Conservation (phyloP, 1,284 basidiomycete genomes). For the Stereum hirsutum region DNA sequence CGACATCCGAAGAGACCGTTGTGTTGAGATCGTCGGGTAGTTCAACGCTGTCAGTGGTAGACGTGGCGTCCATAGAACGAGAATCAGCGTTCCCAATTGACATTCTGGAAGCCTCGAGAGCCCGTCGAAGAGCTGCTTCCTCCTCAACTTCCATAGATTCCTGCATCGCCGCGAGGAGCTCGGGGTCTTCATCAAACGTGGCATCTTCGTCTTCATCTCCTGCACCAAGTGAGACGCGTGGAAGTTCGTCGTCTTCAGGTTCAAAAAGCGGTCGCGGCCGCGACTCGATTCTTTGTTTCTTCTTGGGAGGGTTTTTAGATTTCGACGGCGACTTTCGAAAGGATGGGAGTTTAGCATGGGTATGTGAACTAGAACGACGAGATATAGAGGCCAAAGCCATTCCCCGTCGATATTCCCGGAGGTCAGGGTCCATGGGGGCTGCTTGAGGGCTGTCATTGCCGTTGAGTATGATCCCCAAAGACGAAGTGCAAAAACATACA, state of each 20-base stretch:
- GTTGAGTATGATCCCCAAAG: conserved; percentile 12
- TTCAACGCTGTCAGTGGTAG: conserved; percentile 7
- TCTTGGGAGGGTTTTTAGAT: conserved; percentile 20
- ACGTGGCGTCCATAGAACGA: conserved; percentile 9
- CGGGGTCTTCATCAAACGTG: conserved; percentile 32
- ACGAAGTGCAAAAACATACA: conserved; percentile 31
- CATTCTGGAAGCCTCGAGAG: conserved; percentile 21
- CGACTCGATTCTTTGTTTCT: conserved; percentile 16
- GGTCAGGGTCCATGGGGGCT: conserved; percentile 46
- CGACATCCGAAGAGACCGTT: conserved; percentile 18
- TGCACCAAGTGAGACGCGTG: conserved; percentile 6
- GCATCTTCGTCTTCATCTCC: conserved; percentile 13
- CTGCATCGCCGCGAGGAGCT: conserved; percentile 50
- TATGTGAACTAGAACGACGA: no score
- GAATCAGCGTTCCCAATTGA: conserved; percentile 3
- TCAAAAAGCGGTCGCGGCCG: conserved; percentile 44
- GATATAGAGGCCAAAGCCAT: conserved; percentile 62
- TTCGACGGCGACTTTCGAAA: conserved; percentile 30
- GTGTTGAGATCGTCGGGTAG: conserved; percentile 3
- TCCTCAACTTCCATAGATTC: conserved; percentile 38
- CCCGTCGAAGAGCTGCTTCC: conserved; percentile 19
- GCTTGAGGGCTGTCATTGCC: conserved; percentile 23
- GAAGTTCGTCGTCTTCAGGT: conserved; percentile 33
- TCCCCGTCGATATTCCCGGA: conserved; percentile 56
- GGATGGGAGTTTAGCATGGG: no score